Percentiles rank a stretch among this genome's conserved stretches.
phyloP scores from a whole-genome alignment of 192 early-diverging fungal species.

The Coemansia sp. region DNA sequence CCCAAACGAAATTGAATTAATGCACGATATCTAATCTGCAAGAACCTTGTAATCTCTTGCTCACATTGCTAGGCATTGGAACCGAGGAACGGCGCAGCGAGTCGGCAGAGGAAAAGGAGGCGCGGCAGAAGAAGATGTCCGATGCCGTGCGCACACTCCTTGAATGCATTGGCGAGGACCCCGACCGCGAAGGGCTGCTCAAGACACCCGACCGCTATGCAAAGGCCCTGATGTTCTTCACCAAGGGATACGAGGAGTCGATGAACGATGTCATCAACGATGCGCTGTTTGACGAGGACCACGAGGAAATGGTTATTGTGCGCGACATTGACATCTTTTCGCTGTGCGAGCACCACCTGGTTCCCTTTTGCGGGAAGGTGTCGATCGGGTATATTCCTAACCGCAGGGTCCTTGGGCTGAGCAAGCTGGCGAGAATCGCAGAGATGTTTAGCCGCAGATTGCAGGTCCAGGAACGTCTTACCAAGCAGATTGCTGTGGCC shows the following conservation, averaged over 20 bases:
- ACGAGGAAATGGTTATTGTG: constrained; percentile 99
- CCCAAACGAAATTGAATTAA: background rate
- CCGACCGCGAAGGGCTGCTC: constrained; percentile 86
- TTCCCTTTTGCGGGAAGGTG: constrained; percentile 97
- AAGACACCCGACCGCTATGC: constrained; percentile 97
- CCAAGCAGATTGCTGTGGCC: constrained; percentile 93
- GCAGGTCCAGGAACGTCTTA: constrained; percentile 97
- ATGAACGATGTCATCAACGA: constrained; percentile 88
- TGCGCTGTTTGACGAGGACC: constrained; percentile 96
- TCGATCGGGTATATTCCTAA: constrained; percentile 97
- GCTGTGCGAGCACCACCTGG: constrained; percentile 98
- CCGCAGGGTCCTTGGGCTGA: constrained; percentile 89
- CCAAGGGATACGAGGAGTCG: constrained; percentile 96
- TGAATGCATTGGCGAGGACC: constrained; percentile 93
- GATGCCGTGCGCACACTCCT: constrained; percentile 84
- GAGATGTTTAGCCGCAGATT: constrained; percentile 97
- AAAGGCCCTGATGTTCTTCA: constrained; percentile 96
- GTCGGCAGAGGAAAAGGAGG: constrained; percentile 66
- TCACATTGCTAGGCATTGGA: constrained; percentile 62
- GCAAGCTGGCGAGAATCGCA: constrained; percentile 96
- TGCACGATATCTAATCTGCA: constrained; percentile 4
- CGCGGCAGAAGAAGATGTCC: constrained; percentile 74
- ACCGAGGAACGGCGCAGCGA: constrained; percentile 78
- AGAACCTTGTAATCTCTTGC: background rate
- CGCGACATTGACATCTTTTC: constrained; percentile 95